Evolutionary conservation across 208 protist species (phyloP).

Genomic region (Leishmania mexicana): DNA sequence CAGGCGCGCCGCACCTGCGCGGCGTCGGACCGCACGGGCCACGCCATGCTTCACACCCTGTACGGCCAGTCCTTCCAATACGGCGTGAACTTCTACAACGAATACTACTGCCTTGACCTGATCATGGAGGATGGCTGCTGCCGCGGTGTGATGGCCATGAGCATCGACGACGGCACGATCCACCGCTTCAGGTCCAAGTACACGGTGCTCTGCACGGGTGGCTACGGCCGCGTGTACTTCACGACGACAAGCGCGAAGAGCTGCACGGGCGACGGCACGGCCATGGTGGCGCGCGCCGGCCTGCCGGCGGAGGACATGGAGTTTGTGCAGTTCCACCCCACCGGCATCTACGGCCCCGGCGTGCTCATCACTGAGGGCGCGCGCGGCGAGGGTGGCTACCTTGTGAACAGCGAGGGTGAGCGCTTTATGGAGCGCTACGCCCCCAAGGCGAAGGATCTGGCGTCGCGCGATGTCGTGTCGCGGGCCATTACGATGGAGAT

Average conservation of each 20-base stretch:
- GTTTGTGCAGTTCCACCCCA: conserved; percentile 99
- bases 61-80: conserved; percentile 98
- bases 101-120: conserved; percentile 99
- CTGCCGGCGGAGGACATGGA: conserved; percentile 98
- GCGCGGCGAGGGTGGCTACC: conserved; percentile 97
- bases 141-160: conserved; percentile 96
- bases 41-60: conserved; percentile 99
- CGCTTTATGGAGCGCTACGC: conserved; percentile 99
- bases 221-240: conserved; percentile 98
- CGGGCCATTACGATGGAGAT: conserved; percentile 99
- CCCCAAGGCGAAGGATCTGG: conserved; percentile 98
- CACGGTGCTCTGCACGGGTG: conserved; percentile 98
- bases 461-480: conserved; percentile 99
- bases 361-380: conserved; percentile 99
- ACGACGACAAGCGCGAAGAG: conserved; percentile 98
- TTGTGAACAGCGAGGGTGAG: conserved; percentile 99
- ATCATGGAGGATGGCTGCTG: conserved; percentile 98
- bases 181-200: conserved; percentile 98
- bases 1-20: conserved; percentile 97
- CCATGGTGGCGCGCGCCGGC: conserved; percentile 98
- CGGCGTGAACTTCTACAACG: conserved; percentile 98
- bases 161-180: conserved; percentile 98
- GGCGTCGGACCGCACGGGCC: conserved; percentile 98
- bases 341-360: conserved; percentile 98
- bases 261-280: conserved; percentile 99